Percentiles rank a stretch among this genome's conserved stretches.
Conservation (phyloP, 805 yeast genomes). For the Komagataella mondaviorum region DNA sequence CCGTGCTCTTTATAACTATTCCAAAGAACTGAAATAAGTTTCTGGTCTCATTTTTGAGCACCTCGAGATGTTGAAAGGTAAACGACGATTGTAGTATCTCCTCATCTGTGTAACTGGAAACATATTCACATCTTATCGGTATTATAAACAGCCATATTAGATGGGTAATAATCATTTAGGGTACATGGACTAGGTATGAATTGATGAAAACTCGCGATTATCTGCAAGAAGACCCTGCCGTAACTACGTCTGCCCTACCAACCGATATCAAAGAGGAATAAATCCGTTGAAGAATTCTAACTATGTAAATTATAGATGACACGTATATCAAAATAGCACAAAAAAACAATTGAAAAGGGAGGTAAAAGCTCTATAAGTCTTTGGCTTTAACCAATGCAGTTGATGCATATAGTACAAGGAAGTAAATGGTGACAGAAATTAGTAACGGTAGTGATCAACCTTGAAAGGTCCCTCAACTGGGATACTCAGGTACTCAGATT, state of each 20-base stretch:
- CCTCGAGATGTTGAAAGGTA: constrained; percentile 10
- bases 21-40: constrained; percentile 63
- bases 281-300: background rate
- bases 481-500: constrained; percentile 89
- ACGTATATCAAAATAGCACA: background rate
- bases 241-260: background rate
- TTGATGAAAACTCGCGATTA: too few species aligned
- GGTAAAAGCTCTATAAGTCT: background rate
- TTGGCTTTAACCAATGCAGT: constrained; percentile 4
- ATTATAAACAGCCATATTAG: background rate
- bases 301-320: background rate
- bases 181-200: background rate
- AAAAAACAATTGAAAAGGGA: background rate
- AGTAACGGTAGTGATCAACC: constrained; percentile 97
- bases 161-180: background rate
- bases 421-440: constrained; percentile 15
- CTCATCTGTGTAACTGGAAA: constrained; percentile 6
- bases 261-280: background rate
- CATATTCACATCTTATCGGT: background rate
- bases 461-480: constrained; percentile 94
- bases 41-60: constrained; percentile 29
- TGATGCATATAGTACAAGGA: constrained; percentile 5
- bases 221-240: too few species aligned
- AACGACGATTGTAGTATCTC: constrained; percentile 14
- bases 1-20: constrained; percentile 52